Percentiles rank a stretch among this genome's conserved stretches.
Evolutionary conservation across 2,329 filamentous ascomycete genomes (phyloP).

Genomic region (Orbilia ellipsospora): DNA sequence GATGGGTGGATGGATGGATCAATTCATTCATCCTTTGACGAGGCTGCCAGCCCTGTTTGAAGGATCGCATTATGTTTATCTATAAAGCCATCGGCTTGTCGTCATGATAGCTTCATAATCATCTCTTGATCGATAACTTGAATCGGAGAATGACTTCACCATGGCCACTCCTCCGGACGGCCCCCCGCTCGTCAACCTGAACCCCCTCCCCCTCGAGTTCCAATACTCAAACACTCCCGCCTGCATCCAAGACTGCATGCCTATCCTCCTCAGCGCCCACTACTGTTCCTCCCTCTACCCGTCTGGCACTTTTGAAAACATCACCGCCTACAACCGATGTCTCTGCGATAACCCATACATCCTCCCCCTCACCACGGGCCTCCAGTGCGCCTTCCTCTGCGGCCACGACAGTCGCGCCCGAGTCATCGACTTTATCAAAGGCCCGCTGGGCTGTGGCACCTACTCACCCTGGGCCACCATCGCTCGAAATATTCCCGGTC

Average conservation of each 20-base stretch:
- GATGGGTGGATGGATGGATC: no score
- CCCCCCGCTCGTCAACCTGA: slow-evolving; percentile 13
- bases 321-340: slow-evolving; percentile 35
- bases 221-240: slow-evolving; percentile 27
- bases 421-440: slow-evolving; percentile 36
- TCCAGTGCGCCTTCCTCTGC: slow-evolving; percentile 51
- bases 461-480: slow-evolving; percentile 31
- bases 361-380: slow-evolving; percentile 36
- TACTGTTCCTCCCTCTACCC: slow-evolving; percentile 38
- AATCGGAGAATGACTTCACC: slow-evolving; percentile 6
- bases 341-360: slow-evolving; percentile 52
- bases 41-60: no score
- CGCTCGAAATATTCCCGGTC: slow-evolving; percentile 16
- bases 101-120: no score
- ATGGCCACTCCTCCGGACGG: no score
- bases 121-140: no score
- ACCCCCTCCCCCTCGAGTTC: slow-evolving; percentile 42
- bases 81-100: no score
- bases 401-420: slow-evolving; percentile 34
- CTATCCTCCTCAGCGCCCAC: slow-evolving; percentile 43
- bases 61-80: no score
- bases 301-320: slow-evolving; percentile 10
- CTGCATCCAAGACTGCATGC: slow-evolving; percentile 46
- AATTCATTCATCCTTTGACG: no score
- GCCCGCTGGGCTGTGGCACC: slow-evolving; percentile 28